A percentile compares a stretch with the other conserved stretches of the same genome.
Conservation (phyloP, 768 basidiomycete species). For the Boletus tomentosulus region DNA sequence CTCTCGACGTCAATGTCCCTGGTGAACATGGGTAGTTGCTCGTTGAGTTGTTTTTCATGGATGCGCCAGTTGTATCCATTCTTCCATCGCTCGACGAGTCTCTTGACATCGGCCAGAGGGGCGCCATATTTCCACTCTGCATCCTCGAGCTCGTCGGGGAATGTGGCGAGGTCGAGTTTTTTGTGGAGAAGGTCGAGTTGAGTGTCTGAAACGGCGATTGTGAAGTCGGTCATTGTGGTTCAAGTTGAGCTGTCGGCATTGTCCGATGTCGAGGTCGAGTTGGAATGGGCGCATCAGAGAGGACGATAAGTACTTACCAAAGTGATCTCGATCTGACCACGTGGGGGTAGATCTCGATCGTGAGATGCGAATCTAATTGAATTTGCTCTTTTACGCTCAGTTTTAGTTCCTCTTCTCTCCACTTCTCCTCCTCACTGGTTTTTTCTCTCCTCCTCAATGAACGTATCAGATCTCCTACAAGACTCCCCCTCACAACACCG, state of each 20-base stretch:
- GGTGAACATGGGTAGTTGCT: slow-evolving; percentile 52
- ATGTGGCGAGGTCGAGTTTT: slow-evolving; percentile 44
- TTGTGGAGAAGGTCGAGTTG: slow-evolving; percentile 36
- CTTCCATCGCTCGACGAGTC: slow-evolving; percentile 48
- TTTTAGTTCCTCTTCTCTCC: slow-evolving; percentile 27
- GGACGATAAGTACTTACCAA: too few species aligned
- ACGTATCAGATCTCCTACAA: slow-evolving; percentile 65
- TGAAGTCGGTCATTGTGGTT: slow-evolving; percentile 50
- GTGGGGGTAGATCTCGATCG: slow-evolving; percentile 31
- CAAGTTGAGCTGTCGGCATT: too few species aligned
- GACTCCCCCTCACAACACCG: slow-evolving; percentile 63
- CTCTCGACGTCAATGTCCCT: slow-evolving; percentile 47
- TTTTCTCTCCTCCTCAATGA: slow-evolving; percentile 41
- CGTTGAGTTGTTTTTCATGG: slow-evolving; percentile 48
- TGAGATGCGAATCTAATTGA: slow-evolving; percentile 33
- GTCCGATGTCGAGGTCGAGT: too few species aligned
- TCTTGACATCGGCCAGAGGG: slow-evolving; percentile 45
- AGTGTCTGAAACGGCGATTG: slow-evolving; percentile 42
- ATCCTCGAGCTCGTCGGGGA: slow-evolving; percentile 58
- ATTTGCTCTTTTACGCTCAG: slow-evolving; percentile 30
- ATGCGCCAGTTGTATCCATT: slow-evolving; percentile 54
- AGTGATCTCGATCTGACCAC: slow-evolving; percentile 32
- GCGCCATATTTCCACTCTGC: slow-evolving; percentile 49
- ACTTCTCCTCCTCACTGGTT: slow-evolving; percentile 8
- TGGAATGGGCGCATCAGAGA: not conserved